Evolutionary conservation across 2,329 filamentous ascomycete species (phyloP).

Genomic region (Gaeumannomyces sp.): DNA sequence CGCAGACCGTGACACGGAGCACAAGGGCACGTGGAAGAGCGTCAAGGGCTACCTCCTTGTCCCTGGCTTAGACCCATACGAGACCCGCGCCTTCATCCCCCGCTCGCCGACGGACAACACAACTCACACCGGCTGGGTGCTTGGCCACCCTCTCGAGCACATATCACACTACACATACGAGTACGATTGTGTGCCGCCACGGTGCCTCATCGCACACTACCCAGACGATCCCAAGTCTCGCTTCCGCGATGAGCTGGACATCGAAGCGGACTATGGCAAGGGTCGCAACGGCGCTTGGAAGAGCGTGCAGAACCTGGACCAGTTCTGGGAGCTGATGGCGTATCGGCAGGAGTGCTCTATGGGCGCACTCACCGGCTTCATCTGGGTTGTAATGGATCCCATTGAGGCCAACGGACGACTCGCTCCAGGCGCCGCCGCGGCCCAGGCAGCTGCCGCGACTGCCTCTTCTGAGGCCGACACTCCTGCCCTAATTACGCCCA

Average conservation of each 20-base stretch:
- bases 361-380: slow-evolving; percentile 84
- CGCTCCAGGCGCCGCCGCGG: slow-evolving; percentile 1
- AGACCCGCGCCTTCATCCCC: slow-evolving; percentile 75
- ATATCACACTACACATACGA: slow-evolving; percentile 58
- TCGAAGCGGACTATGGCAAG: slow-evolving; percentile 61
- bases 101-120: slow-evolving; percentile 34
- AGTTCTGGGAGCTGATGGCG: slow-evolving; percentile 99
- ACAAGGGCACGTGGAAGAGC: slow-evolving; percentile 30
- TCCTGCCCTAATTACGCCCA: slow-evolving; percentile 20
- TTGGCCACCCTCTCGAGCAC: slow-evolving; percentile 63
- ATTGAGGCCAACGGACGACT: slow-evolving; percentile 11
- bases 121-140: slow-evolving; percentile 52
- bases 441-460: neutral
- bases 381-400: slow-evolving; percentile 83
- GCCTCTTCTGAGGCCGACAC: slow-evolving; percentile 11
- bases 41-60: slow-evolving; percentile 79
- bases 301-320: slow-evolving; percentile 74
- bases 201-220: slow-evolving; percentile 82
- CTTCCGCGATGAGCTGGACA: slow-evolving; percentile 82
- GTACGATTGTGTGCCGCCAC: slow-evolving; percentile 58
- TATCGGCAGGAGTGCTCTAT: slow-evolving; percentile 94
- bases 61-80: slow-evolving; percentile 76
- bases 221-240: slow-evolving; percentile 94
- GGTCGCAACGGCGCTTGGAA: slow-evolving; percentile 68
- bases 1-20: slow-evolving; percentile 19